Evolutionary conservation across 257 asterid species (phyloP).

Genomic region (Ligustrum vulgare): DNA sequence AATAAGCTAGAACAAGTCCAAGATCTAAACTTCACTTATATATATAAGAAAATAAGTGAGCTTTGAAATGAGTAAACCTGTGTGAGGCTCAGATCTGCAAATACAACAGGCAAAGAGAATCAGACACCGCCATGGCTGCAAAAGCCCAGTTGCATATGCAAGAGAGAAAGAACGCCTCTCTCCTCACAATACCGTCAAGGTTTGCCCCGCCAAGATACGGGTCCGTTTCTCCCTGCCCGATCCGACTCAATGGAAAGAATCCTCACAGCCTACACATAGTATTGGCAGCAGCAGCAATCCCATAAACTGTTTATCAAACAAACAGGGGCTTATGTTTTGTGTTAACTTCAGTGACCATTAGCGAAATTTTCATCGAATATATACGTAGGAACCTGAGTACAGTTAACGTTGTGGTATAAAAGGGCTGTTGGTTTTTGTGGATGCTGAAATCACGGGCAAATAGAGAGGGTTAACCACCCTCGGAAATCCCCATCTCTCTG

Average conservation of each 20-base stretch:
- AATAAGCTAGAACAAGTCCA: not conserved
- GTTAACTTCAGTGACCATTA: too few relatives aligned
- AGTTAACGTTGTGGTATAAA: too few relatives aligned
- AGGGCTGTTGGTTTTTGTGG: too few relatives aligned
- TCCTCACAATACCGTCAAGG: not conserved
- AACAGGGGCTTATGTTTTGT: too few relatives aligned
- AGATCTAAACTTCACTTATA: not conserved
- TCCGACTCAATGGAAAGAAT: not conserved
- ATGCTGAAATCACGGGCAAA: too few relatives aligned
- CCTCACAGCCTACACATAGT: not conserved
- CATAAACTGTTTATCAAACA: not conserved
- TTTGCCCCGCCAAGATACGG: conserved; percentile 31
- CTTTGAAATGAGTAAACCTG: not conserved
- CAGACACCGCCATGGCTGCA: conserved; percentile 26
- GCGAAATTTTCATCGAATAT: too few relatives aligned
- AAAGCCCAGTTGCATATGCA: not conserved
- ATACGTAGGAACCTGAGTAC: too few relatives aligned
- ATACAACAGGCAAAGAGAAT: conserved; percentile 1
- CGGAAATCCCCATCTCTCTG: too few relatives aligned
- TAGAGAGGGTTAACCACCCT: too few relatives aligned
- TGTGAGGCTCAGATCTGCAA: conserved; percentile 24
- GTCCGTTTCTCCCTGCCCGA: not conserved
- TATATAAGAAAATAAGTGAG: not conserved
- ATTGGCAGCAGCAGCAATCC: not conserved
- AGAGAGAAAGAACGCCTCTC: not conserved